A percentile compares a stretch with the other conserved stretches of the same genome.
phyloP scores from a whole-genome alignment of 257 asterid genomes.

The Solanum appendiculatum region DNA sequence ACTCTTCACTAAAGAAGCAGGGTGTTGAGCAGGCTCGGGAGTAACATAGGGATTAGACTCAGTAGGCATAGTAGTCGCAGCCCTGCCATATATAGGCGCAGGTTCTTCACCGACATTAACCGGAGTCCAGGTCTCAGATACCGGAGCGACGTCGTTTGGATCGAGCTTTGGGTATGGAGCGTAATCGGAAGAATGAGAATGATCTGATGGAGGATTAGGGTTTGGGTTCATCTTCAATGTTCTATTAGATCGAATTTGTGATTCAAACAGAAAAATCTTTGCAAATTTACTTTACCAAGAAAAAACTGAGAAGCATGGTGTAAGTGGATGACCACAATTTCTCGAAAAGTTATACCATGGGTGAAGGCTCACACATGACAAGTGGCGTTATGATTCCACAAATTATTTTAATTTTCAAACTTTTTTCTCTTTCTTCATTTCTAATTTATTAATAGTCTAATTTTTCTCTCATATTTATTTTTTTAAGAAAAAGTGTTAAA shows the following conservation, averaged over 20 bases:
- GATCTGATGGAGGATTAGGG: neutral
- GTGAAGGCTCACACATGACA: too few relatives aligned
- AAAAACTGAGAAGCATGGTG: neutral
- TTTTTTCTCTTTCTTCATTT: too few relatives aligned
- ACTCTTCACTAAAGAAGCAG: conserved; percentile 32
- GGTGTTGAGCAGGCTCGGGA: conserved; percentile 31
- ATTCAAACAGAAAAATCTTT: neutral
- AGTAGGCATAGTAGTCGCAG: conserved; percentile 62
- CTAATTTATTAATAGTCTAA: too few relatives aligned
- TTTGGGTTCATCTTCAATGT: neutral
- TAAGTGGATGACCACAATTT: neutral
- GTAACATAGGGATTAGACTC: conserved; percentile 80
- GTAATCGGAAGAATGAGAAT: conserved; percentile 31
- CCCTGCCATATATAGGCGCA: conserved; percentile 15
- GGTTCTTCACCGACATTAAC: conserved; percentile 20
- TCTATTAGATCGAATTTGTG: neutral
- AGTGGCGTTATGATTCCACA: too few relatives aligned
- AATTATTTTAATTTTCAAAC: too few relatives aligned
- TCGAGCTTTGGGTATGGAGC: conserved; percentile 80
- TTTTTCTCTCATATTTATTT: too few relatives aligned
- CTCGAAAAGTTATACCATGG: too few relatives aligned
- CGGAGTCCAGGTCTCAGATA: conserved; percentile 45
- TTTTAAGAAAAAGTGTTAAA: too few relatives aligned
- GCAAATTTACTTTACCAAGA: neutral
- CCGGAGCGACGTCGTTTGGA: conserved; percentile 51